A percentile compares a stretch with the other conserved stretches of the same genome.
Evolutionary conservation across 73 alveolate genomes (phyloP).

Genomic region (Effrenium voratum): DNA sequence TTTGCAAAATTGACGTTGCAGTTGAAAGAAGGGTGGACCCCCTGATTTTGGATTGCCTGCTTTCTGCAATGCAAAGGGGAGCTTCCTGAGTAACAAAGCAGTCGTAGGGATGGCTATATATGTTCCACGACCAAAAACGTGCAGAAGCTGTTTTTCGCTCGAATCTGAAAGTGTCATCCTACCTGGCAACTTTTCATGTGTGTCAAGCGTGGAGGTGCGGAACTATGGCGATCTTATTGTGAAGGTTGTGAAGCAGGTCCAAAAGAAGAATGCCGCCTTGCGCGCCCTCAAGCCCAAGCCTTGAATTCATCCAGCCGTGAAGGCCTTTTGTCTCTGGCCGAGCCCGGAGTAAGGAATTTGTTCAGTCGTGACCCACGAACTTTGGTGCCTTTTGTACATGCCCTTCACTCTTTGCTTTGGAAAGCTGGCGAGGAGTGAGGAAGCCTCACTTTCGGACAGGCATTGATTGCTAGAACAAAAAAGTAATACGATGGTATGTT

Average conservation of each 20-base stretch:
- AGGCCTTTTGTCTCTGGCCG: conserved; percentile 14
- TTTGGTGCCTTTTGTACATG: neutral
- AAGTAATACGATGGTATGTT: too few relatives aligned
- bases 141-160: neutral
- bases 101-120: neutral
- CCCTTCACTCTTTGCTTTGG: conserved; percentile 10
- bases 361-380: neutral
- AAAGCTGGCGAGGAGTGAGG: neutral
- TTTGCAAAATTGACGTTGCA: neutral
- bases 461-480: too few relatives aligned
- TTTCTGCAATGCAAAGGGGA: neutral
- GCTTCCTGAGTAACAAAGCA: neutral
- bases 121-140: neutral
- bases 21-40: neutral
- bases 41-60: neutral
- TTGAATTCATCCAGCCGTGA: too few relatives aligned
- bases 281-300: neutral
- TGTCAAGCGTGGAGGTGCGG: too few relatives aligned
- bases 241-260: neutral
- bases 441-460: too few relatives aligned
- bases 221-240: conserved; percentile 20
- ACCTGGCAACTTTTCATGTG: too few relatives aligned
- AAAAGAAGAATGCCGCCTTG: neutral
- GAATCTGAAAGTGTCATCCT: too few relatives aligned
- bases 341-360: neutral